These are phyloP conservation scores for Trichoderma arundinaceum DNA, from an alignment of 2,329 filamentous ascomycete species.

Conservation along the genomic window DNA sequence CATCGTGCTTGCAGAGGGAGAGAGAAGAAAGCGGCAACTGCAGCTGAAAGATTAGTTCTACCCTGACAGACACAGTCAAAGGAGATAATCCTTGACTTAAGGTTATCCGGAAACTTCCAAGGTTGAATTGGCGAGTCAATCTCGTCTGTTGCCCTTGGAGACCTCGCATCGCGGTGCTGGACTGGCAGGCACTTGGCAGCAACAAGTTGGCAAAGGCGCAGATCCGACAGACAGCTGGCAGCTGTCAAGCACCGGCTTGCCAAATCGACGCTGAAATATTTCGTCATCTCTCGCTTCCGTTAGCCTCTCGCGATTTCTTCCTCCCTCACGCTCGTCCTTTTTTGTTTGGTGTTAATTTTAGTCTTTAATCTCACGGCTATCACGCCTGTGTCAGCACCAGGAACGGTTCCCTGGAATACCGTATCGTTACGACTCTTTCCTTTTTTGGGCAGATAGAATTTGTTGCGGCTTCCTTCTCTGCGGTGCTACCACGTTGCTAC, in stretches of 20 bases:
- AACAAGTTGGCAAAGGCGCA: not conserved
- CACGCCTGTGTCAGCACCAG: constrained; percentile 30
- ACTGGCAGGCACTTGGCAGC: constrained; percentile 30
- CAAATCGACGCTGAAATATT: not conserved
- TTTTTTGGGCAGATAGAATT: constrained; percentile 15
- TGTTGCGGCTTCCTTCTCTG: constrained; percentile 29
- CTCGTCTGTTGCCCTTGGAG: constrained; percentile 1
- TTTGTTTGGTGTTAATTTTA: constrained; percentile 2
- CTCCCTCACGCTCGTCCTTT: constrained; percentile 15
- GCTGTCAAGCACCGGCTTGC: constrained; percentile 25
- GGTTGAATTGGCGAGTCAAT: not conserved
- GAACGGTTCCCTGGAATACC: not conserved
- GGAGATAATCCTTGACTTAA: not conserved
- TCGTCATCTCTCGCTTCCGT: constrained; percentile 32
- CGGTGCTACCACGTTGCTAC: not conserved
- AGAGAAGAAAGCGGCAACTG: too few relatives aligned
- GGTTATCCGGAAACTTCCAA: not conserved
- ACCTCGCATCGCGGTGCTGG: not conserved
- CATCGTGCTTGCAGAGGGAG: too few relatives aligned
- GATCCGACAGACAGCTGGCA: constrained; percentile 25
- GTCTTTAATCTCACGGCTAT: constrained; percentile 5
- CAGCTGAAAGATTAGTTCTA: not conserved
- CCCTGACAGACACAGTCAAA: not conserved
- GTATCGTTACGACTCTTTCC: constrained; percentile 31
- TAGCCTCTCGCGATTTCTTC: constrained; percentile 23